Percentiles rank a stretch among this genome's conserved stretches.
Conservation (phyloP, 345 rosid genomes). For the Carallia brachiata region DNA sequence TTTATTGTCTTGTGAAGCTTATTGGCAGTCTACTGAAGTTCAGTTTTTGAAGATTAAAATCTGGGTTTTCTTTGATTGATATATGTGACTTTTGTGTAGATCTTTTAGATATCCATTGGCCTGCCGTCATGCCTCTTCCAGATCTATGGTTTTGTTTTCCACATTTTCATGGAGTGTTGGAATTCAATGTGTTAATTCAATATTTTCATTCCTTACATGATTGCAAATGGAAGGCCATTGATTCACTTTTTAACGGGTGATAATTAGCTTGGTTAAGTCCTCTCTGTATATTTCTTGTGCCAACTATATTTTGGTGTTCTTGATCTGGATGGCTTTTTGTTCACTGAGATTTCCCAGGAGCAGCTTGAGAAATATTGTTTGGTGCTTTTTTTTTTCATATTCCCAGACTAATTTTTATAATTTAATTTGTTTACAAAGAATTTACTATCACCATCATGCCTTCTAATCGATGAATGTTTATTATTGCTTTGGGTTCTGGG, state of each 20-base stretch:
- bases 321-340: slow-evolving; percentile 19
- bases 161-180: slow-evolving; percentile 6
- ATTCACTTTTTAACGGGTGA: not conserved
- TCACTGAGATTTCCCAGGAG: not conserved
- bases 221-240: slow-evolving; percentile 2
- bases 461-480: no score
- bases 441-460: no score
- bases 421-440: no score
- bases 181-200: not conserved
- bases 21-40: slow-evolving; percentile 13
- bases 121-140: slow-evolving; percentile 18
- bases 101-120: slow-evolving; percentile 22
- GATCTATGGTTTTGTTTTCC: slow-evolving; percentile 35
- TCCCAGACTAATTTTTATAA: no score
- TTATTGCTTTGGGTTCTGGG: no score
- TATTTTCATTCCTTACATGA: slow-evolving; percentile 6
- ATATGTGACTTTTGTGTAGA: slow-evolving; percentile 26
- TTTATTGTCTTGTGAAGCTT: slow-evolving; percentile 7
- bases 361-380: not conserved
- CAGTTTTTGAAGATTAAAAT: slow-evolving; percentile 23
- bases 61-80: slow-evolving; percentile 25
- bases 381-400: no score
- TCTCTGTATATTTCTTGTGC: slow-evolving; percentile 8
- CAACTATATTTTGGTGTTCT: not conserved
- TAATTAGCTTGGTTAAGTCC: slow-evolving; percentile 12